These are phyloP conservation scores for Hordeum marinum DNA, from an alignment of 176 grass and related monocot species.

Conservation along the genomic window DNA sequence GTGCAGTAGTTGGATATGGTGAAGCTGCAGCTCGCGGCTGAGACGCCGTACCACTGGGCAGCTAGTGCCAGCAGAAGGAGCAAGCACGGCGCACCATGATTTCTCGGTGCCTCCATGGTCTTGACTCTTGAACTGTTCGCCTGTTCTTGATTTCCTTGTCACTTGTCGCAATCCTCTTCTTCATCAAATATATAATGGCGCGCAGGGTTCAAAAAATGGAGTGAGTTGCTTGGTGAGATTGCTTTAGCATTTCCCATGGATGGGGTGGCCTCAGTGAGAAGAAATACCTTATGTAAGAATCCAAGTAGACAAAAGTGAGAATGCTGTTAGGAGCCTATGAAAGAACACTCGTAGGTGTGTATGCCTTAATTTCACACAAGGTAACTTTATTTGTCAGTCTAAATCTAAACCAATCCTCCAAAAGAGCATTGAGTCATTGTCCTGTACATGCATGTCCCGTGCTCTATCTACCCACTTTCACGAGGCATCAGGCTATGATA, in stretches of 20 bases:
- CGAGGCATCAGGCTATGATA: not conserved
- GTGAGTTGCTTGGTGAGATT: constrained; percentile 40
- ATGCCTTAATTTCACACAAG: not conserved
- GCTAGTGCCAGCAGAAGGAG: constrained; percentile 19
- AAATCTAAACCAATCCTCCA: not conserved
- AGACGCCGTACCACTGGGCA: constrained; percentile 22
- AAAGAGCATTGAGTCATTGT: not conserved
- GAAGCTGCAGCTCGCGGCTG: constrained; percentile 50
- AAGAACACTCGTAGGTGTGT: not conserved
- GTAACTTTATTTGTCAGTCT: not conserved
- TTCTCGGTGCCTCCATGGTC: constrained; percentile 33
- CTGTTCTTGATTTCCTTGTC: not conserved
- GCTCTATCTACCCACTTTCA: not conserved
- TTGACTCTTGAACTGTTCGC: no score
- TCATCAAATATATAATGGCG: not conserved
- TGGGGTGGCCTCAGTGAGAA: constrained; percentile 54
- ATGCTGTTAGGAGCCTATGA: not conserved
- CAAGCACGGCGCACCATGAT: not conserved
- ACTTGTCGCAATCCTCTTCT: not conserved
- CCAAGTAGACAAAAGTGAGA: constrained; percentile 49
- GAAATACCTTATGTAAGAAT: constrained; percentile 70
- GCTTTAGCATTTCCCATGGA: constrained; percentile 55
- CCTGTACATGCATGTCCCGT: not conserved
- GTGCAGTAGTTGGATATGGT: constrained; percentile 77
- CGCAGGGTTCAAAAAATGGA: constrained; percentile 37